Evolutionary conservation across 192 early-diverging fungal species (phyloP).

Genomic region (Umbelopsis ramanniana): DNA sequence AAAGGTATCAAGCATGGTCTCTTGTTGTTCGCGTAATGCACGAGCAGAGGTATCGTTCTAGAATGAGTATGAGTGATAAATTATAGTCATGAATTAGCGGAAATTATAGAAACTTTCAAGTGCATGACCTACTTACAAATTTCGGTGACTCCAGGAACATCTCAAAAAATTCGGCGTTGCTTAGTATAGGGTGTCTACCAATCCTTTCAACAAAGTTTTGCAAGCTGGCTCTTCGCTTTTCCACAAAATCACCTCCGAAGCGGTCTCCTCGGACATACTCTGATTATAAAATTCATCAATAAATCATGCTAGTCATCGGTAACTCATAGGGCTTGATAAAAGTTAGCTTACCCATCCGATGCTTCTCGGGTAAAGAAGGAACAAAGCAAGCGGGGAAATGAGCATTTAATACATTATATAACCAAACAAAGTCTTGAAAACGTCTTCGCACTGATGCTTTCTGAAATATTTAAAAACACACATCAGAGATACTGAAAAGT

Average conservation of each 20-base stretch:
- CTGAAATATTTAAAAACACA: constrained; percentile 39
- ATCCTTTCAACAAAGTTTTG: constrained; percentile 86
- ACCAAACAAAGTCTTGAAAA: constrained; percentile 95
- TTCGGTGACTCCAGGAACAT: constrained; percentile 87
- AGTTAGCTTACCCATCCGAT: constrained; percentile 70
- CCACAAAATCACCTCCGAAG: constrained; percentile 90
- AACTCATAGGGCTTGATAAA: neutral
- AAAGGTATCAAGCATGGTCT: constrained; percentile 80
- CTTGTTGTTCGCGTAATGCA: constrained; percentile 40
- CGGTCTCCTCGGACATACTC: constrained; percentile 96
- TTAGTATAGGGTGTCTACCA: constrained; percentile 82
- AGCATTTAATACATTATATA: constrained; percentile 74
- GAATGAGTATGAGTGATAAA: neutral
- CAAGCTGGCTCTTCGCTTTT: constrained; percentile 75
- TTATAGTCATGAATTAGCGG: no score
- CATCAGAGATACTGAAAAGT: constrained; percentile 39
- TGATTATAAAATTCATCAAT: constrained; percentile 25
- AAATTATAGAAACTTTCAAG: no score
- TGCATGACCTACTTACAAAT: constrained; percentile 49
- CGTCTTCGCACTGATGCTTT: constrained; percentile 78
- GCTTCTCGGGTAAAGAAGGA: constrained; percentile 92
- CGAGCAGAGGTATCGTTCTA: constrained; percentile 42
- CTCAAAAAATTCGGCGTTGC: constrained; percentile 66
- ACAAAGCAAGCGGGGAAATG: constrained; percentile 83
- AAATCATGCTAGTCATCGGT: neutral